These are phyloP conservation scores for Ilyonectria robusta DNA, from an alignment of 2,329 filamentous ascomycete genomes.

Conservation along the genomic window DNA sequence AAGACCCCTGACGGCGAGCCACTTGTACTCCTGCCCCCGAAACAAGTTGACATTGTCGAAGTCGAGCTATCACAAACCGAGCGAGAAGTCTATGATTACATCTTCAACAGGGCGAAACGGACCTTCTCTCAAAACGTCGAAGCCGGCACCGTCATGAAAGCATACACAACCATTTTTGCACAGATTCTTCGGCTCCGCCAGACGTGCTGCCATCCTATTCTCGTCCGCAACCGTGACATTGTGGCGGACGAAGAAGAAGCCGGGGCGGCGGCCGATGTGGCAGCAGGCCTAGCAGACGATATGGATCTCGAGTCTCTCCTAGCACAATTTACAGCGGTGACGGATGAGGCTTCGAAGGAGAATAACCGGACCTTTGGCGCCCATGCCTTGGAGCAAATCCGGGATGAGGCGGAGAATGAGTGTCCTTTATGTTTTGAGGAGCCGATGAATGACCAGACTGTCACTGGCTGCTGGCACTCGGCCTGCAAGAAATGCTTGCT, in stretches of 20 bases:
- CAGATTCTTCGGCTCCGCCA: slow-evolving; percentile 95
- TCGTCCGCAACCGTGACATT: slow-evolving; percentile 87
- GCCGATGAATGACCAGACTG: slow-evolving; percentile 93
- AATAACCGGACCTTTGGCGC: slow-evolving; percentile 77
- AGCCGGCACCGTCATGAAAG: slow-evolving; percentile 93
- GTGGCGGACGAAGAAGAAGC: slow-evolving; percentile 92
- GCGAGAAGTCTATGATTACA: slow-evolving; percentile 92
- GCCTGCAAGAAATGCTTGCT: slow-evolving; percentile 95
- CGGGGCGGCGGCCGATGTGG: slow-evolving; percentile 79
- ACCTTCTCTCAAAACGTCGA: slow-evolving; percentile 90
- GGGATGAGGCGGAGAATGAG: slow-evolving; percentile 88
- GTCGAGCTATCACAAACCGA: slow-evolving; percentile 89
- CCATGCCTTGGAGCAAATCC: slow-evolving; percentile 90
- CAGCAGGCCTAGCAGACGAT: slow-evolving; percentile 88
- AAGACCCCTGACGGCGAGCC: slow-evolving; percentile 85
- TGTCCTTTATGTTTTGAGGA: slow-evolving; percentile 97
- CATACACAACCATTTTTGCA: slow-evolving; percentile 96
- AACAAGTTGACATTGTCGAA: slow-evolving; percentile 86
- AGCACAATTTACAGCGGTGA: slow-evolving; percentile 82
- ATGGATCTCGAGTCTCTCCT: slow-evolving; percentile 95
- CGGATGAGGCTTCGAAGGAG: slow-evolving; percentile 75
- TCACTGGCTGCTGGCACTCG: slow-evolving; percentile 98
- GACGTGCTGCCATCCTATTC: slow-evolving; percentile 91
- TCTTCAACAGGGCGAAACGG: slow-evolving; percentile 85
- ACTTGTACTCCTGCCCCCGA: slow-evolving; percentile 85